Evolutionary conservation across 2,329 filamentous ascomycete species (phyloP).

Genomic region (Calonectria leucothoes): DNA sequence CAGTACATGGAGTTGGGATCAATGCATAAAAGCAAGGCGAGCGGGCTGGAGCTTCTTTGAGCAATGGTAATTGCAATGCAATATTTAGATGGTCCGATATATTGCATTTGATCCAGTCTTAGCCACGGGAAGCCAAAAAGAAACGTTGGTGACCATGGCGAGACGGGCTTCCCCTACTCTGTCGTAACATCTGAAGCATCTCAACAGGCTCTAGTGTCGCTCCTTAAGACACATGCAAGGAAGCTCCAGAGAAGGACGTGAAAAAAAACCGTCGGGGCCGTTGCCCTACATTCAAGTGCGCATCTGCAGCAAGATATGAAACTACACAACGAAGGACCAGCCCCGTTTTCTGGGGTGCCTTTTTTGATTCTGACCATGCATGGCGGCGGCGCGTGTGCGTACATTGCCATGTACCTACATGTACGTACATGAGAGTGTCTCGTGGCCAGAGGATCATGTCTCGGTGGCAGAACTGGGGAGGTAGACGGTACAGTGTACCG

Average conservation of each 20-base stretch:
- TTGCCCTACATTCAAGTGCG: slow-evolving; percentile 2
- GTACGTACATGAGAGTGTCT: slow-evolving; percentile 1
- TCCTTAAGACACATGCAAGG: slow-evolving; percentile 32
- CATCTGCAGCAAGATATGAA: slow-evolving; percentile 4
- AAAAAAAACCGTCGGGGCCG: slow-evolving; percentile 14
- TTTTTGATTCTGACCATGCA: background rate
- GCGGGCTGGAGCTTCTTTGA: background rate
- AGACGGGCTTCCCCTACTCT: background rate
- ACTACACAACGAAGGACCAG: slow-evolving; percentile 4
- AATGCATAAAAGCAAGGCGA: background rate
- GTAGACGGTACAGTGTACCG: slow-evolving; percentile 13
- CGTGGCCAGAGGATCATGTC: slow-evolving; percentile 3
- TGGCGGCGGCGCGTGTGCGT: background rate
- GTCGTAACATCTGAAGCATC: slow-evolving; percentile 5
- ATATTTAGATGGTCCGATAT: background rate
- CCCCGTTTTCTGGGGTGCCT: background rate
- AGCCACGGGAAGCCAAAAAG: background rate
- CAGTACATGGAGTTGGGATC: background rate
- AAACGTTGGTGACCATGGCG: background rate
- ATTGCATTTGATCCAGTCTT: background rate
- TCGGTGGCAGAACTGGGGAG: slow-evolving; percentile 7
- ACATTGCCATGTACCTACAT: background rate
- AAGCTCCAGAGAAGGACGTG: slow-evolving; percentile 27
- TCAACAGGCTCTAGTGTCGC: slow-evolving; percentile 6
- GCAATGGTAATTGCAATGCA: background rate